Percentiles rank a stretch among this genome's conserved stretches.
These are phyloP conservation scores for Crithidia bombi DNA, from an alignment of 208 protist species.

Conservation along the genomic window DNA sequence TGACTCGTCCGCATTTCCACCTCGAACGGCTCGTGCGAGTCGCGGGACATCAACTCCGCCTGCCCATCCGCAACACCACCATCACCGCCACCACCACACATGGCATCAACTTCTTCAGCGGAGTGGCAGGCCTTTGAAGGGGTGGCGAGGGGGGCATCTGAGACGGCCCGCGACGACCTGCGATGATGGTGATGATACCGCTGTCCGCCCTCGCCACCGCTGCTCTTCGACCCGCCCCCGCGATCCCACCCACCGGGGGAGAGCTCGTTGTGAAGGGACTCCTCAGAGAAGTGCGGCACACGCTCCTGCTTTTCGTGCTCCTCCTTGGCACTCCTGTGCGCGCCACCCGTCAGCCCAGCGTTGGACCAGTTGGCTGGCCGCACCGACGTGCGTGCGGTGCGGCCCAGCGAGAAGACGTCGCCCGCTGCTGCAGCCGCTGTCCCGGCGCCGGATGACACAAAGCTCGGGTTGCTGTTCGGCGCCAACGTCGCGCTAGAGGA, in stretches of 20 bases:
- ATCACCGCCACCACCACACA: neutral
- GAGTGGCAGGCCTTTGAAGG: neutral
- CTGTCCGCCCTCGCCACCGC: neutral
- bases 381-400: neutral
- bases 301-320: neutral
- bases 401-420: constrained; percentile 29
- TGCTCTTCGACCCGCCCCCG: constrained; percentile 1
- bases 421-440: neutral
- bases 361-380: constrained; percentile 3
- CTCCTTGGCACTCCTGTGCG: neutral
- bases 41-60: neutral
- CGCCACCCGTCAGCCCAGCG: neutral
- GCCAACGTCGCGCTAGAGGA: neutral
- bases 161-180: neutral
- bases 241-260: neutral
- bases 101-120: neutral
- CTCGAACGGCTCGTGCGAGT: constrained; percentile 16
- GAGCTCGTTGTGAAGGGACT: neutral
- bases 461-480: constrained; percentile 7
- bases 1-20: neutral
- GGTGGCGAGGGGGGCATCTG: neutral
- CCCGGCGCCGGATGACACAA: constrained; percentile 6
- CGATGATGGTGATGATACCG: neutral
- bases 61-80: neutral
- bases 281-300: constrained; percentile 2